Percentiles rank a stretch among this genome's conserved stretches.
These are phyloP conservation scores for Xylariomycetidae sp. DNA, from an alignment of 2,329 filamentous ascomycete species.

Conservation along the genomic window DNA sequence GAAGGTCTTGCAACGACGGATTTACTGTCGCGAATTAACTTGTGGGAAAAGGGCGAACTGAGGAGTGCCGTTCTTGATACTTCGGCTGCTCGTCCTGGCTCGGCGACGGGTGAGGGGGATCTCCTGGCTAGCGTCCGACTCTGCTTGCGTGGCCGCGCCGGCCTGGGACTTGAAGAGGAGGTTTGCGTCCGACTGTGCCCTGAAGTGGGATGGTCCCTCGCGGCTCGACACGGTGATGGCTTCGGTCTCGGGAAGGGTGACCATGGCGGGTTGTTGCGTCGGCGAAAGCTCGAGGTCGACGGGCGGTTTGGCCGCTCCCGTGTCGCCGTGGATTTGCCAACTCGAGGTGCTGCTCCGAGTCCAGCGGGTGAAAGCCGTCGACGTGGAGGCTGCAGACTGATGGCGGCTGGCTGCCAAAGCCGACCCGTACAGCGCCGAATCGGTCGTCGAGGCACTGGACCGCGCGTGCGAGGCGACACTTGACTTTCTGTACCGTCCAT, in stretches of 20 bases:
- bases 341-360: constrained; percentile 44
- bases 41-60: constrained; percentile 27
- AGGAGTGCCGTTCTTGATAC: constrained; percentile 20
- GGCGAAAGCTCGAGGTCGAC: background rate
- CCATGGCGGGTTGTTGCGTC: constrained; percentile 1
- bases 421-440: constrained; percentile 40
- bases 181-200: constrained; percentile 25
- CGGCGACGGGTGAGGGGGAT: constrained; percentile 17
- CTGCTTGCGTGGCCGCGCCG: constrained; percentile 8
- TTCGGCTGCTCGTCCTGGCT: constrained; percentile 27
- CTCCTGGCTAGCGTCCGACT: constrained; percentile 12
- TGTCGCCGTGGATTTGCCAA: constrained; percentile 18
- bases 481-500: constrained; percentile 27
- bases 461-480: constrained; percentile 34
- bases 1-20: no score
- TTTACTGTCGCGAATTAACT: no score
- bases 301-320: background rate
- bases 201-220: constrained; percentile 17
- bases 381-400: constrained; percentile 46
- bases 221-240: constrained; percentile 5
- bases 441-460: constrained; percentile 50
- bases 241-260: constrained; percentile 5
- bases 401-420: constrained; percentile 43
- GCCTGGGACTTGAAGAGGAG: constrained; percentile 15
- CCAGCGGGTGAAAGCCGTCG: constrained; percentile 47